These are phyloP conservation scores for Bromus sterilis DNA, from an alignment of 176 grass and related monocot species.

Conservation along the genomic window DNA sequence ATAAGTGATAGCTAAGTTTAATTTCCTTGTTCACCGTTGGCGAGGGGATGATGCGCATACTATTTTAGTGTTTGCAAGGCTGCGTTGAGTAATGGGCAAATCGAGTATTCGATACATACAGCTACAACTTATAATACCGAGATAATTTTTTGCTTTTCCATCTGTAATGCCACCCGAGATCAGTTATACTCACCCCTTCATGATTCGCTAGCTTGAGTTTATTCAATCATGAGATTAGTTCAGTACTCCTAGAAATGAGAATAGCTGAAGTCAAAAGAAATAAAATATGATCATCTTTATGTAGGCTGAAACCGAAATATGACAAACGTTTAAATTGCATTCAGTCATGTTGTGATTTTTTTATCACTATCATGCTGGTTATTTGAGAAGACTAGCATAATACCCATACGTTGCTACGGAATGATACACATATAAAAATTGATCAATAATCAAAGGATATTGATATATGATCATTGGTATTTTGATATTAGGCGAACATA, in stretches of 20 bases:
- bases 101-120: background rate
- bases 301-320: background rate
- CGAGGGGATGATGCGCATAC: background rate
- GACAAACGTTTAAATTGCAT: background rate
- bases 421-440: too few species aligned
- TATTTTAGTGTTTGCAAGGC: background rate
- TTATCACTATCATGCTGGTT: too few species aligned
- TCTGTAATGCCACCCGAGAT: background rate
- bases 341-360: background rate
- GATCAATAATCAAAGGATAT: too few species aligned
- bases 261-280: background rate
- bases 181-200: background rate
- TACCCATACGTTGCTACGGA: too few species aligned
- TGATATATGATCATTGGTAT: too few species aligned
- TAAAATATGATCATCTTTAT: background rate
- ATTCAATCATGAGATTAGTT: background rate
- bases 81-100: slow-evolving; percentile 12
- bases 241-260: background rate
- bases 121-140: too few species aligned
- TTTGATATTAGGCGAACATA: too few species aligned
- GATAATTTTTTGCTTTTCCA: background rate
- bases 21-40: background rate
- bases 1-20: too few species aligned
- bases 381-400: too few species aligned
- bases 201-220: background rate